Conservation (phyloP, 164 flowering plant genomes). For the Cinnamomum micranthum region DNA sequence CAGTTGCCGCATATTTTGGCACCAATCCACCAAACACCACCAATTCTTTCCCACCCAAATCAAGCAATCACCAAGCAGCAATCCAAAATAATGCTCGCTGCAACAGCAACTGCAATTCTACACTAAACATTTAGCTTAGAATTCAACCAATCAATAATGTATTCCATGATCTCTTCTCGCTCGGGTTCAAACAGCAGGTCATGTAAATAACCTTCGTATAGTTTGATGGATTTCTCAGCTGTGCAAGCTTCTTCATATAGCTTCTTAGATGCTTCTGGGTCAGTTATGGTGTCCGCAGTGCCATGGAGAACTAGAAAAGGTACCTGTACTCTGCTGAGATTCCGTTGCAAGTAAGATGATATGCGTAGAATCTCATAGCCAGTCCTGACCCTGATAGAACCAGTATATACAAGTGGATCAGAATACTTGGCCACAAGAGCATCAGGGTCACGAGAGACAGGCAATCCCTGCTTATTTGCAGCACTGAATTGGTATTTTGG, state of each 20-base stretch:
- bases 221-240: slow-evolving; percentile 65
- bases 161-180: slow-evolving; percentile 26
- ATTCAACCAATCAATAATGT: not conserved
- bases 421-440: slow-evolving; percentile 79
- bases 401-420: slow-evolving; percentile 84
- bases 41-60: not conserved
- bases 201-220: slow-evolving; percentile 64
- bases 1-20: not conserved
- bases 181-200: slow-evolving; percentile 91
- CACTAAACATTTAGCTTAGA: not conserved
- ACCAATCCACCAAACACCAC: not conserved
- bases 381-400: slow-evolving; percentile 71
- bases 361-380: slow-evolving; percentile 75
- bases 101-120: not conserved
- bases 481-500: slow-evolving; percentile 65
- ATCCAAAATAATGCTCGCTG: not conserved
- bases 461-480: slow-evolving; percentile 55
- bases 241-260: slow-evolving; percentile 70
- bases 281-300: slow-evolving; percentile 74
- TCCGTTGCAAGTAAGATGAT: slow-evolving; percentile 54
- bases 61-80: not conserved
- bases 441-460: slow-evolving; percentile 76
- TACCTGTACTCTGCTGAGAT: slow-evolving; percentile 38
- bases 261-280: slow-evolving; percentile 61
- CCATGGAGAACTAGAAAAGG: slow-evolving; percentile 89